Evolutionary conservation across 768 basidiomycete genomes (phyloP), one percentile per base, ranked within the genome.

Genomic region (Suillus paluster): DNA sequence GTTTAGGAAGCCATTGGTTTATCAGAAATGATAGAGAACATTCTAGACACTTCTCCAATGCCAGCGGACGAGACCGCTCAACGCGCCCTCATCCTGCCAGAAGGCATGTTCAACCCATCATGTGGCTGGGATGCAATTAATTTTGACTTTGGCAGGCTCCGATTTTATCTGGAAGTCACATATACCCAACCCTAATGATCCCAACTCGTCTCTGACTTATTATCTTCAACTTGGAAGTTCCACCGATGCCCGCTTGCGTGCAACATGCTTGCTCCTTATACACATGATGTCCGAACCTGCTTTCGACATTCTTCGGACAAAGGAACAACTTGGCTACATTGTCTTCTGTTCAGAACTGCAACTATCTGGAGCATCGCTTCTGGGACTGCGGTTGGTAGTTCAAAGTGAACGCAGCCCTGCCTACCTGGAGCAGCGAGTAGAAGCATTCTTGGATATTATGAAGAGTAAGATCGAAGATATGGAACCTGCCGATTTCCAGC

Each of bases 321-420:
- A 94, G 71, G 94, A 99, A 71, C 97, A 99, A 74, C 83, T 99
- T 1, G 97, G 97, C 6, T 99, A 99, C 73, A 83, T 97, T 46
- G 96, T 97, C 39, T 84, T 81, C 10, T 88, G 85, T 65, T 79
- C 80, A 1, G 71, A 77, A 34, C 87, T 84, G 84, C 71, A 79
- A 11, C 73, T 90, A 46, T 71, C 83, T 45, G 90, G 91, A n/a
- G 79, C 84, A 3, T 87, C 85, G 49, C 85, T 90, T 63, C 83
- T 85, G 64, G 95, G 95, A 8, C 76, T 95, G 63, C 86, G 92
- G 46, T 84, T 99, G 58, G 79, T 95, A 8, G 84, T 99, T 34
- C 97, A 99, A 77, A 93, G 91, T 71, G 95, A 98, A 77, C 88
- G 88, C 59, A 79, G 81, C 11, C 87, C 95, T 10, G 82, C 78